Evolutionary conservation across 176 grass and related monocot species (phyloP), one percentile per base, ranked within the genome.

Genomic region (Saccharum spontaneum): DNA sequence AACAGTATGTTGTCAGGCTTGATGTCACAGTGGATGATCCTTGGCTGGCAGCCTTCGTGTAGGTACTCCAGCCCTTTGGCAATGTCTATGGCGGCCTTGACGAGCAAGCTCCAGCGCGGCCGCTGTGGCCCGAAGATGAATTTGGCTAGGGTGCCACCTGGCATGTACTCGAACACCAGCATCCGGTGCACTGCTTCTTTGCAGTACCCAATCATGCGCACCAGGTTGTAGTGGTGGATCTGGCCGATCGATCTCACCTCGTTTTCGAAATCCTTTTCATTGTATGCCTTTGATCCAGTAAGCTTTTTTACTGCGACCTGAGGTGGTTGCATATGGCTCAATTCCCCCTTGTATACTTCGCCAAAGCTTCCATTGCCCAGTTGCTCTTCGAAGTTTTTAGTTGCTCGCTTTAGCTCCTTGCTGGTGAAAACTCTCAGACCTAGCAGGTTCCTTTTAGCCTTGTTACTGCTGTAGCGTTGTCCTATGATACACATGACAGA

Each of bases 111-210:
- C 75, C 87, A 50, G 48, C 12, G 6, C 7, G 18, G 18, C 16
- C 52, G 17, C 4, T 22, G 17, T 22, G 46, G 61, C 5, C 5
- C 6, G 62, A 69, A 76, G 46, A 87, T 72, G 63, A 39, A 4
- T 0, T 31, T 0, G 0, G 28, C 28, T 0, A 87, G 79, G 0
- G 86, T 82, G 0, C 79, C 72, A 0, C 86, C 48, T 6, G 72
- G 79, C 86, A 88, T 83, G 86, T 41, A 88, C 67, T 88, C 80
- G 33, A 88, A 14, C n/a, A 88, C 80, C 16, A 88, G 66, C 74
- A 88, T 78, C 54, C 86, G 80, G 40, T 78, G 73, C 52, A 7
- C 62, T 1, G 64, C 65, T 23, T 83, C 86, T 4, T 88, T 71
- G 86, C 80, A 78, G n/a, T 83, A 83, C 0, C 74, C 74, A 15